Conservation (phyloP, 441 rosid species). For the Rhodomyrtus psidioides region DNA sequence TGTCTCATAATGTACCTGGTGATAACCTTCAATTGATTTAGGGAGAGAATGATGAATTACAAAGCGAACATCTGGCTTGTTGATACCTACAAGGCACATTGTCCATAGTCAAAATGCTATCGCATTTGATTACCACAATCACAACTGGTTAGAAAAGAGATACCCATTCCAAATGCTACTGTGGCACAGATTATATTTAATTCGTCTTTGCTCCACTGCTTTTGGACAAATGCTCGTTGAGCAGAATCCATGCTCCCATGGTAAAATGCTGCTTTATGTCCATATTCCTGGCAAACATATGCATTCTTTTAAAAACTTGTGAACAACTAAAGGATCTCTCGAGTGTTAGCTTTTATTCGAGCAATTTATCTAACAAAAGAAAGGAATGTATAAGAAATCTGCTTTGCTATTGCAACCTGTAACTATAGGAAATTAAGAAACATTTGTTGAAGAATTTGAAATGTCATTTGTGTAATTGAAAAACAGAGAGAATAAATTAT, state of each 20-base stretch:
- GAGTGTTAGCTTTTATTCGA: background rate
- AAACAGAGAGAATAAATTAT: background rate
- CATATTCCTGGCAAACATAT: constrained; percentile 49
- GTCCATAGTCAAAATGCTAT: constrained; percentile 8
- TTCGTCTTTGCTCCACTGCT: constrained; percentile 99
- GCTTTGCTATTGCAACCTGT: background rate
- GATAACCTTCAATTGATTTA: constrained; percentile 96
- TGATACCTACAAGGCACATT: constrained; percentile 56
- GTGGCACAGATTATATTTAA: constrained; percentile 96
- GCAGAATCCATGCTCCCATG: constrained; percentile 92
- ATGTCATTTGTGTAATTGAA: background rate
- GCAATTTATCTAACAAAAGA: background rate
- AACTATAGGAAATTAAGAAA: background rate
- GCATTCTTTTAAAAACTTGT: constrained; percentile 7
- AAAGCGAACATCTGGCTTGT: constrained; percentile 96
- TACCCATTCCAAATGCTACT: constrained; percentile 99
- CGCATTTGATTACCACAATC: constrained; percentile 6
- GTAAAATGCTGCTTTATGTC: constrained; percentile 94
- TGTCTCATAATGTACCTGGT: constrained; percentile 53
- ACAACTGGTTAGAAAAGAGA: constrained; percentile 4
- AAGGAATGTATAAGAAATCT: background rate
- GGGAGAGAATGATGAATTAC: constrained; percentile 98
- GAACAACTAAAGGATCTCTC: background rate
- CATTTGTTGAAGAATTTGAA: background rate
- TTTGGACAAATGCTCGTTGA: constrained; percentile 69